A percentile compares a stretch with the other conserved stretches of the same genome.
Conservation (phyloP, 2,329 filamentous ascomycete species). For the Penicillium sclerotigenum region DNA sequence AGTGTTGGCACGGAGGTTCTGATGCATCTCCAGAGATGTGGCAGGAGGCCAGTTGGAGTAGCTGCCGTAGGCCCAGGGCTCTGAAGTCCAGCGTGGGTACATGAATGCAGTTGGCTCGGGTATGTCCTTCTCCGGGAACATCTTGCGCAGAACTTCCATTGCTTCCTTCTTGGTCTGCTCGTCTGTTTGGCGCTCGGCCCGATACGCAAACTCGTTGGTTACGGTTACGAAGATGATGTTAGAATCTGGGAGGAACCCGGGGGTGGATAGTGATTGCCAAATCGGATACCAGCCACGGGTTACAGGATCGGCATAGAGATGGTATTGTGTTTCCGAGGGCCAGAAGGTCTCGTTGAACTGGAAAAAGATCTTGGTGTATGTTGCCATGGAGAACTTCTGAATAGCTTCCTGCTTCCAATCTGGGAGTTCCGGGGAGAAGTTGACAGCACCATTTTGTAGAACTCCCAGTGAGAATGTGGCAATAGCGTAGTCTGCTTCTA, state of each 20-base stretch:
- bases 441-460: constrained; percentile 59
- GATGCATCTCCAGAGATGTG: constrained; percentile 62
- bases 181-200: constrained; percentile 58
- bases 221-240: constrained; percentile 67
- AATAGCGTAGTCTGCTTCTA: constrained; percentile 61
- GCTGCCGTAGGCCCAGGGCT: constrained; percentile 55
- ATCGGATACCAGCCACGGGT: constrained; percentile 56
- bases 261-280: constrained; percentile 60
- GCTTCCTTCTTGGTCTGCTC: constrained; percentile 57
- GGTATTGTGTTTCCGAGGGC: constrained; percentile 54
- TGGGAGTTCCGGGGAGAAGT: constrained; percentile 59
- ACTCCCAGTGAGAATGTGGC: constrained; percentile 68
- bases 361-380: constrained; percentile 70
- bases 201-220: constrained; percentile 54
- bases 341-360: constrained; percentile 68
- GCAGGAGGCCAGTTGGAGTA: constrained; percentile 67
- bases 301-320: constrained; percentile 52
- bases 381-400: constrained; percentile 64
- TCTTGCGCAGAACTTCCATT: constrained; percentile 56
- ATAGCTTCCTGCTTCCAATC: constrained; percentile 64
- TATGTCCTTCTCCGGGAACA: constrained; percentile 58
- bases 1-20: constrained; percentile 65
- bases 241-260: constrained; percentile 58
- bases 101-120: constrained; percentile 60
- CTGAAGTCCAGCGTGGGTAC: constrained; percentile 58